A percentile compares a stretch with the other conserved stretches of the same genome.
Evolutionary conservation across 768 basidiomycete genomes (phyloP).

Genomic region (Auriscalpium vulgare): DNA sequence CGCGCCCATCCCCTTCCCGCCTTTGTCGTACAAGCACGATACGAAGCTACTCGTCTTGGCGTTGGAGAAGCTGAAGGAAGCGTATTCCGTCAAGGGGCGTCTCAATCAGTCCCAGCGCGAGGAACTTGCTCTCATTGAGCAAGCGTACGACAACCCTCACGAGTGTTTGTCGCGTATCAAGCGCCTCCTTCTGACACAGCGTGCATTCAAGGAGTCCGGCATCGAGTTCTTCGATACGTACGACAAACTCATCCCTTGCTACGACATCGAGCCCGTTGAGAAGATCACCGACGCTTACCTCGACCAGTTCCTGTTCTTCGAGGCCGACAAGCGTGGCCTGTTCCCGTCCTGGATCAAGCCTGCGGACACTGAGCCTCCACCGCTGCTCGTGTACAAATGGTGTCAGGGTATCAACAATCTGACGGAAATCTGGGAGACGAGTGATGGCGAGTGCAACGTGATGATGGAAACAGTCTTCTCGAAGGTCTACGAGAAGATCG

Average conservation of each 20-base stretch:
- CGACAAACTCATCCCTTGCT: conserved; percentile 96
- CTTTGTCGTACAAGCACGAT: conserved; percentile 97
- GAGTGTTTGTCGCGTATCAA: conserved; percentile 99
- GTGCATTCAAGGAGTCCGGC: conserved; percentile 97
- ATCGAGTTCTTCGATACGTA: conserved; percentile 98
- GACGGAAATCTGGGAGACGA: conserved; percentile 97
- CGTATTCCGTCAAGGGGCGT: conserved; percentile 95
- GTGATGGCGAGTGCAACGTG: conserved; percentile 95
- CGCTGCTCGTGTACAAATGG: conserved; percentile 98
- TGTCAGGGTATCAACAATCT: conserved; percentile 99
- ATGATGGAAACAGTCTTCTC: conserved; percentile 98
- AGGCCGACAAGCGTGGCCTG: conserved; percentile 95
- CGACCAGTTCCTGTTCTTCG: conserved; percentile 98
- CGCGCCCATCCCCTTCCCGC: conserved; percentile 98
- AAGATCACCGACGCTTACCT: conserved; percentile 99
- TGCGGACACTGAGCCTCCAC: conserved; percentile 91
- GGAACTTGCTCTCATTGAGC: conserved; percentile 95
- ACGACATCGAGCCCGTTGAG: conserved; percentile 98
- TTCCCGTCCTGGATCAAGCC: conserved; percentile 99
- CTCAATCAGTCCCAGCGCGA: conserved; percentile 98
- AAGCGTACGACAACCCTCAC: conserved; percentile 98
- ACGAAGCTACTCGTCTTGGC: conserved; percentile 96
- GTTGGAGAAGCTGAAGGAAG: conserved; percentile 97
- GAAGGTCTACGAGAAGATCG: conserved; percentile 99
- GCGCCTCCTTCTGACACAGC: conserved; percentile 90